Conservation (phyloP, 352 stramenopile species). For the Globisporangium perplexum region DNA sequence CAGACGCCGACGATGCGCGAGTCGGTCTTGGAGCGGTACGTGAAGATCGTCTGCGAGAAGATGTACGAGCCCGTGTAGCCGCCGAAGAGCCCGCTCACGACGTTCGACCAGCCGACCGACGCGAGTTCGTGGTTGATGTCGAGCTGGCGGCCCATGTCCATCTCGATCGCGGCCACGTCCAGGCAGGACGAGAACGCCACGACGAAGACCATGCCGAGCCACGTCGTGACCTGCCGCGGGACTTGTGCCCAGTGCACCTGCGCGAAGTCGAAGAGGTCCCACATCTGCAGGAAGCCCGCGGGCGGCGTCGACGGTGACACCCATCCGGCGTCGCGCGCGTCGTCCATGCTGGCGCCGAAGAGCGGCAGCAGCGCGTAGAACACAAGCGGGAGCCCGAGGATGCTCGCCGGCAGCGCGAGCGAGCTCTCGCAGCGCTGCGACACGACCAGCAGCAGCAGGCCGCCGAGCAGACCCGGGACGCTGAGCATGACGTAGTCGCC, state of each 20-base stretch:
- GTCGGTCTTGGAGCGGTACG: slow-evolving; percentile 89
- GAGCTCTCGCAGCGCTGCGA: slow-evolving; percentile 76
- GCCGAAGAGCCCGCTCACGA: slow-evolving; percentile 92
- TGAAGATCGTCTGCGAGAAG: slow-evolving; percentile 99
- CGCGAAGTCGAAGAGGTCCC: slow-evolving; percentile 89
- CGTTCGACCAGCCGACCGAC: slow-evolving; percentile 95
- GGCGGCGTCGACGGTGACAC: slow-evolving; percentile 69
- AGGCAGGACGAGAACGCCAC: slow-evolving; percentile 96
- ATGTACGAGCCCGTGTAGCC: slow-evolving; percentile 99
- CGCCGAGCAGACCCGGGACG: slow-evolving; percentile 77
- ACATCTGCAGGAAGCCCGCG: slow-evolving; percentile 62
- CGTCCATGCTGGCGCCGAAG: slow-evolving; percentile 76
- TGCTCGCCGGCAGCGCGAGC: slow-evolving; percentile 65
- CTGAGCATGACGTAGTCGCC: slow-evolving; percentile 74
- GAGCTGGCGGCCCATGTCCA: slow-evolving; percentile 92
- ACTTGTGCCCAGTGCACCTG: slow-evolving; percentile 89
- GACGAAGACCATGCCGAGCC: slow-evolving; percentile 96
- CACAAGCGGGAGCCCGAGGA: slow-evolving; percentile 83
- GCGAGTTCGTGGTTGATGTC: slow-evolving; percentile 94
- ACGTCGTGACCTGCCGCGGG: slow-evolving; percentile 87
- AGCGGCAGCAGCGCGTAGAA: slow-evolving; percentile 90
- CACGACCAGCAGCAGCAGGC: slow-evolving; percentile 78
- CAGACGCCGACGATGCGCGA: slow-evolving; percentile 88
- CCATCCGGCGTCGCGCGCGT: slow-evolving; percentile 90
- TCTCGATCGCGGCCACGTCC: slow-evolving; percentile 97